Conservation (phyloP, 1,284 basidiomycete species). For the Somion occarium region DNA sequence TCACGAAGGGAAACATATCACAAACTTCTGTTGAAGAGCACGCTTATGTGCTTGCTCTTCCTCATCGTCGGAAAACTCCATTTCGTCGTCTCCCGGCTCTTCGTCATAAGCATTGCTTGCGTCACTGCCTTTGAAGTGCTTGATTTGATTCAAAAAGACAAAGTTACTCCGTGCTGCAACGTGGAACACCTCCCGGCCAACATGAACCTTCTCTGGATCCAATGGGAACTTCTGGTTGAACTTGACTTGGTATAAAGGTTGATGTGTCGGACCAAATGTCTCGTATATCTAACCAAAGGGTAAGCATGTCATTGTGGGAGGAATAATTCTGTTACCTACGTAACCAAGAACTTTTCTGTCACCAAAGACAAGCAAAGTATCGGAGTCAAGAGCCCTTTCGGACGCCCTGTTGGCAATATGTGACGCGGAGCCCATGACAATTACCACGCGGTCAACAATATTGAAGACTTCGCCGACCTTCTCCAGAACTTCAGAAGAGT, state of each 20-base stretch:
- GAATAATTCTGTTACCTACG: slow-evolving; percentile 40
- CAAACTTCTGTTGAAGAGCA: slow-evolving; percentile 50
- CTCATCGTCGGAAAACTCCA: slow-evolving; percentile 91
- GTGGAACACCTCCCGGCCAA: slow-evolving; percentile 67
- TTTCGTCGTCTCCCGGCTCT: slow-evolving; percentile 79
- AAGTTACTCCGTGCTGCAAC: slow-evolving; percentile 74
- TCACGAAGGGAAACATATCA: background rate
- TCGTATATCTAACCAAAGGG: slow-evolving; percentile 64
- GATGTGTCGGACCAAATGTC: slow-evolving; percentile 84
- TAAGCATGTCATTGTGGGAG: slow-evolving; percentile 1
- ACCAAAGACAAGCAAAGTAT: slow-evolving; percentile 82
- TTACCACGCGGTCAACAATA: slow-evolving; percentile 63
- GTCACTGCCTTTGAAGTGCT: slow-evolving; percentile 73
- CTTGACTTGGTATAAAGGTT: slow-evolving; percentile 80
- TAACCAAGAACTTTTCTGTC: slow-evolving; percentile 81
- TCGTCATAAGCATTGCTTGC: slow-evolving; percentile 92
- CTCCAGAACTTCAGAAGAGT: slow-evolving; percentile 56
- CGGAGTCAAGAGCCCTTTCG: slow-evolving; percentile 70
- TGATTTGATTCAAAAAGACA: slow-evolving; percentile 69
- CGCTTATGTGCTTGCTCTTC: slow-evolving; percentile 69
- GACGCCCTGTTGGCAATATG: slow-evolving; percentile 38
- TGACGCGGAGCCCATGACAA: slow-evolving; percentile 58
- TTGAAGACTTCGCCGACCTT: slow-evolving; percentile 72
- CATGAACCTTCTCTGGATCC: slow-evolving; percentile 46
- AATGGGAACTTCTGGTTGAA: slow-evolving; percentile 57